Conservation (phyloP, 2,329 filamentous ascomycete species). For the Colletotrichum eremochloae region DNA sequence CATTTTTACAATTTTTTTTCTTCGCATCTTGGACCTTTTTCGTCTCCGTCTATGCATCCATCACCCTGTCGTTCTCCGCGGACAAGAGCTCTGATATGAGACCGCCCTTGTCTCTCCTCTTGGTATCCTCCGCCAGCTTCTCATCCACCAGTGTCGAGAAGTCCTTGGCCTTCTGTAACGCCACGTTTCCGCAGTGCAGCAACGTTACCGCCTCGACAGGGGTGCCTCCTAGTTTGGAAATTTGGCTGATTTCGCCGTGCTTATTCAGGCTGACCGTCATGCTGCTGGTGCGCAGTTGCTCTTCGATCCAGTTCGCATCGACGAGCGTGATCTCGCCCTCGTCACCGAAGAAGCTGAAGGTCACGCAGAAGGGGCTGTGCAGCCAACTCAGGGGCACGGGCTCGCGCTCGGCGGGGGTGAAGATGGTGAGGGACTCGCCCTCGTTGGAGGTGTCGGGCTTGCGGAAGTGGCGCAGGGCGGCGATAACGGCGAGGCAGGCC, state of each 20-base stretch:
- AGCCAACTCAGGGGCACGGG: slow-evolving; percentile 91
- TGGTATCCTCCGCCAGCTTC: slow-evolving; percentile 82
- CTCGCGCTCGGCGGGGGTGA: slow-evolving; percentile 86
- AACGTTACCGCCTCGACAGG: slow-evolving; percentile 84
- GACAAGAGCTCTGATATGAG: slow-evolving; percentile 80
- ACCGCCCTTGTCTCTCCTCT: slow-evolving; percentile 82
- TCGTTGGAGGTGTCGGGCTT: slow-evolving; percentile 90
- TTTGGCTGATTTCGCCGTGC: slow-evolving; percentile 90
- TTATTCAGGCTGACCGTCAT: slow-evolving; percentile 89
- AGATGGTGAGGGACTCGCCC: slow-evolving; percentile 86
- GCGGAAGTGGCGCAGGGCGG: slow-evolving; percentile 90
- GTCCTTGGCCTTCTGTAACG: slow-evolving; percentile 84
- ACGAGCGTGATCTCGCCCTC: slow-evolving; percentile 78
- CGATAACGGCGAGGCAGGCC: slow-evolving; percentile 87
- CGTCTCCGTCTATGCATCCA: slow-evolving; percentile 56
- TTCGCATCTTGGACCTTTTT: slow-evolving; percentile 24
- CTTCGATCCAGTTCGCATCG: slow-evolving; percentile 81
- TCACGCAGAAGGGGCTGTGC: slow-evolving; percentile 92
- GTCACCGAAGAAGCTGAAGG: slow-evolving; percentile 85
- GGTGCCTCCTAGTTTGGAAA: slow-evolving; percentile 89
- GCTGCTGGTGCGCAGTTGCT: slow-evolving; percentile 80
- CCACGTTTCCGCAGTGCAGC: slow-evolving; percentile 80
- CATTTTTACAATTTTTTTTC: slow-evolving; percentile 39
- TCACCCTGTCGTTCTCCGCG: slow-evolving; percentile 82
- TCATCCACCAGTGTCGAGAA: slow-evolving; percentile 80